Percentiles rank a stretch among this genome's conserved stretches.
Conservation (phyloP, 2,329 filamentous ascomycete genomes). For the Dryadomyces quercivorus region DNA sequence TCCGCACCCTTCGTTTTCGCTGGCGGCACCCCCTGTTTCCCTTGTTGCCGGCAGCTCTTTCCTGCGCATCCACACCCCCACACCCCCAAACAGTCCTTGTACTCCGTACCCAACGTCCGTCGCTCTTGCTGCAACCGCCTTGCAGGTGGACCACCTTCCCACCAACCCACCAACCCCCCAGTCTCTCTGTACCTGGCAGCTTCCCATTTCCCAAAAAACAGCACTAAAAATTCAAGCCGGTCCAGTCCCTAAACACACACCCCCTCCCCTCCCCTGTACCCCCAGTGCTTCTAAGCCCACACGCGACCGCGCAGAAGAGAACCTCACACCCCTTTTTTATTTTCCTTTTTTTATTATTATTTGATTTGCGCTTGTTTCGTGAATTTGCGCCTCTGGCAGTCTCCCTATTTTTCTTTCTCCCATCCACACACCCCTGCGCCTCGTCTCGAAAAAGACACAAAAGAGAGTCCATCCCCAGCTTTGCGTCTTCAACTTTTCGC, state of each 20-base stretch:
- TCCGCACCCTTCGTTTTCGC: neutral
- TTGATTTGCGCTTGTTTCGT: slow-evolving; percentile 10
- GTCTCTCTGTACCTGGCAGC: slow-evolving; percentile 9
- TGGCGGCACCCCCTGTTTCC: slow-evolving; percentile 2
- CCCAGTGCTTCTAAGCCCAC: slow-evolving; percentile 8
- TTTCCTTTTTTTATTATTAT: slow-evolving; percentile 1
- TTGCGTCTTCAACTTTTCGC: neutral
- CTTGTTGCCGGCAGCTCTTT: neutral
- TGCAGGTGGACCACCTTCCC: slow-evolving; percentile 3
- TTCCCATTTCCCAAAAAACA: slow-evolving; percentile 9
- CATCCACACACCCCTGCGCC: slow-evolving; percentile 1
- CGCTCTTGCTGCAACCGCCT: slow-evolving; percentile 3
- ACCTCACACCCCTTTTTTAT: slow-evolving; percentile 3
- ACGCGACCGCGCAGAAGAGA: slow-evolving; percentile 8
- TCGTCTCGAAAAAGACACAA: slow-evolving; percentile 7
- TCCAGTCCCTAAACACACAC: slow-evolving; percentile 1
- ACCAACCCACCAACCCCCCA: too few relatives aligned
- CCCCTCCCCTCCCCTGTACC: neutral
- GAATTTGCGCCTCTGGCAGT: slow-evolving; percentile 5
- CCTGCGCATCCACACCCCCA: neutral
- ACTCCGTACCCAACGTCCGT: neutral
- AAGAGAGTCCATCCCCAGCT: slow-evolving; percentile 7
- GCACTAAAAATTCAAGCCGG: slow-evolving; percentile 3
- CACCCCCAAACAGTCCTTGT: neutral
- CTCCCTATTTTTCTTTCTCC: neutral